Percentiles rank a stretch among this genome's conserved stretches.
Evolutionary conservation across 2,329 filamentous ascomycete genomes (phyloP).

Genomic region (Trichoderma atroviride): DNA sequence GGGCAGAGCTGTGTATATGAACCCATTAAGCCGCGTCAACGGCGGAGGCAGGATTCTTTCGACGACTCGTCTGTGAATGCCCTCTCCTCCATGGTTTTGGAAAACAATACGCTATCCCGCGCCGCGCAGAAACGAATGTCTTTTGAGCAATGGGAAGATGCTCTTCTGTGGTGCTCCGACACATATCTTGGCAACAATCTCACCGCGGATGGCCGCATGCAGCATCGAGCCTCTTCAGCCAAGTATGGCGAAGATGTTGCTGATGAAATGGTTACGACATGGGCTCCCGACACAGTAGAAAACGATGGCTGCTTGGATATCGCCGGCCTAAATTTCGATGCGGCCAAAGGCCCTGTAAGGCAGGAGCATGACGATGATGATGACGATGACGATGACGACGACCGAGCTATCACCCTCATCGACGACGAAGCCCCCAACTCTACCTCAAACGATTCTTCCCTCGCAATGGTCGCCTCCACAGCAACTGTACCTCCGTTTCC

Average conservation of each 20-base stretch:
- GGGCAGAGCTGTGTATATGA: slow-evolving; percentile 55
- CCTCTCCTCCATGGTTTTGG: not conserved
- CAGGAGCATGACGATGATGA: not conserved
- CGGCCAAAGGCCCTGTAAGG: not conserved
- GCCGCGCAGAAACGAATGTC: slow-evolving; percentile 4
- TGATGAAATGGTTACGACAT: slow-evolving; percentile 3
- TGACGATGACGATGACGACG: not conserved
- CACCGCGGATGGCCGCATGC: not conserved
- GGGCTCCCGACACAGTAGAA: slow-evolving; percentile 1
- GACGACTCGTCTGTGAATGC: not conserved
- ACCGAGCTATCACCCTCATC: not conserved
- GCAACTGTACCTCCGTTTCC: slow-evolving; percentile 37
- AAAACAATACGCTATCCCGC: slow-evolving; percentile 4
- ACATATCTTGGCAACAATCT: not conserved
- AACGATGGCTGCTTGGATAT: not conserved
- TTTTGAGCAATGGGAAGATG: slow-evolving; percentile 13
- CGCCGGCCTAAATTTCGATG: not conserved
- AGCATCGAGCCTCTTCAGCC: not conserved
- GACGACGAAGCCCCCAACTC: slow-evolving; percentile 19
- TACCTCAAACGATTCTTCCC: slow-evolving; percentile 31
- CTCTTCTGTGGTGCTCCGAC: slow-evolving; percentile 16
- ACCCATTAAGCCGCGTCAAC: slow-evolving; percentile 46
- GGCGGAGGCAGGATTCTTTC: slow-evolving; percentile 39
- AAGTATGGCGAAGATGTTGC: not conserved
- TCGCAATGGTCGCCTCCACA: slow-evolving; percentile 34